Evolutionary conservation across 1,139 yeast species (phyloP).

Genomic region (Hemisphaericaspora lyxosophila): DNA sequence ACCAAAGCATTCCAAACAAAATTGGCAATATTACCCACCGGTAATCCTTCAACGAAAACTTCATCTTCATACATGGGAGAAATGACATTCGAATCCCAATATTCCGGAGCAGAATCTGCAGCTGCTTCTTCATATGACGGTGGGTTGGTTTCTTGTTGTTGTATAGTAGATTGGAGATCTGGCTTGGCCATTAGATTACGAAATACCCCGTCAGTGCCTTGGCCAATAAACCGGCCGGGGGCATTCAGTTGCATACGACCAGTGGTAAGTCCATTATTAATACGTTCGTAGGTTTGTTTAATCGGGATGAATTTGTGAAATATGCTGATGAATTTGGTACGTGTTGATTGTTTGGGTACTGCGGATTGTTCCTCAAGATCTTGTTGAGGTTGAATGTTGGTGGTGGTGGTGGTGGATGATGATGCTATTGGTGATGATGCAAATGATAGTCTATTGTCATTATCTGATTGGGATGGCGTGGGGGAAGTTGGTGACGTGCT

Average conservation of each 20-base stretch:
- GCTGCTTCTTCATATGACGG: slow-evolving; percentile 96
- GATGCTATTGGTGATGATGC: slow-evolving; percentile 4
- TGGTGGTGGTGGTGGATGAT: slow-evolving; percentile 7
- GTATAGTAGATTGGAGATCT: slow-evolving; percentile 47
- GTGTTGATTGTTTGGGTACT: slow-evolving; percentile 17
- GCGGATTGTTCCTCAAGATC: slow-evolving; percentile 1
- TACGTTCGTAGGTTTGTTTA: slow-evolving; percentile 45
- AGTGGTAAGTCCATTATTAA: slow-evolving; percentile 43
- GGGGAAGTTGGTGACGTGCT: not conserved
- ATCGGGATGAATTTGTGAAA: slow-evolving; percentile 38
- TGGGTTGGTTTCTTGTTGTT: slow-evolving; percentile 55
- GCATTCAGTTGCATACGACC: slow-evolving; percentile 47
- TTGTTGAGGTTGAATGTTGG: not conserved
- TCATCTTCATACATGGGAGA: slow-evolving; percentile 85
- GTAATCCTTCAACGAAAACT: slow-evolving; percentile 90
- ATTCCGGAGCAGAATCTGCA: slow-evolving; percentile 92
- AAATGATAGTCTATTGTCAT: slow-evolving; percentile 1
- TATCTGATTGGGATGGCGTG: not conserved
- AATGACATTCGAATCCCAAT: slow-evolving; percentile 90
- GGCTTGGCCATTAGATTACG: slow-evolving; percentile 88
- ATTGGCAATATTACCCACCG: slow-evolving; percentile 90
- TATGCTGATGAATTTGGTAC: slow-evolving; percentile 34
- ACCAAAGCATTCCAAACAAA: slow-evolving; percentile 89
- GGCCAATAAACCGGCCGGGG: slow-evolving; percentile 50
- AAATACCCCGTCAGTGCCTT: slow-evolving; percentile 86